phyloP scores from a whole-genome alignment of 805 yeast species.

The Barnettozyma populi region DNA sequence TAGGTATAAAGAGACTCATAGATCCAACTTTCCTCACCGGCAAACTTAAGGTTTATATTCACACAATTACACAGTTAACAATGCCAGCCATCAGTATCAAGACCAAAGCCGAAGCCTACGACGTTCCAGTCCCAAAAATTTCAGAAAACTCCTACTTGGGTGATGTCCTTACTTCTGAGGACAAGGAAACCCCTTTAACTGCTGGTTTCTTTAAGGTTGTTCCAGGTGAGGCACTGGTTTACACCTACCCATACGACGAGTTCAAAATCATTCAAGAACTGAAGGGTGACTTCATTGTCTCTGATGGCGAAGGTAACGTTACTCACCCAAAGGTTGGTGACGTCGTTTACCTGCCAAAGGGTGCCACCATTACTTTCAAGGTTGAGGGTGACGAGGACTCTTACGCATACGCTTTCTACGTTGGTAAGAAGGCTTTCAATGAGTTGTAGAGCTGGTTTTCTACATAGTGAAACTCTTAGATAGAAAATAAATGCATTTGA shows the following conservation, averaged over 20 bases:
- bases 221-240: slow-evolving; percentile 61
- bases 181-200: slow-evolving; percentile 46
- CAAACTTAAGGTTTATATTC: too few species aligned
- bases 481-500: background rate
- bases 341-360: slow-evolving; percentile 60
- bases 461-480: background rate
- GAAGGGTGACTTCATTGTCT: slow-evolving; percentile 54
- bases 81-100: slow-evolving; percentile 29
- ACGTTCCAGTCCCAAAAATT: slow-evolving; percentile 52
- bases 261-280: slow-evolving; percentile 66
- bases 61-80: background rate
- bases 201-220: slow-evolving; percentile 69
- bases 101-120: slow-evolving; percentile 49
- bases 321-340: slow-evolving; percentile 60
- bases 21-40: background rate
- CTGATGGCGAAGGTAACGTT: slow-evolving; percentile 59
- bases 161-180: slow-evolving; percentile 55
- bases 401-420: slow-evolving; percentile 30
- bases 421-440: slow-evolving; percentile 21
- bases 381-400: slow-evolving; percentile 60
- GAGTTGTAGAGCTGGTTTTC: slow-evolving; percentile 7
- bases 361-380: slow-evolving; percentile 61
- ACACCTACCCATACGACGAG: slow-evolving; percentile 59
- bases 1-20: background rate
- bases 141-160: slow-evolving; percentile 65